Conservation (phyloP, 169 alveolate genomes). For the Eimeria sp. region DNA sequence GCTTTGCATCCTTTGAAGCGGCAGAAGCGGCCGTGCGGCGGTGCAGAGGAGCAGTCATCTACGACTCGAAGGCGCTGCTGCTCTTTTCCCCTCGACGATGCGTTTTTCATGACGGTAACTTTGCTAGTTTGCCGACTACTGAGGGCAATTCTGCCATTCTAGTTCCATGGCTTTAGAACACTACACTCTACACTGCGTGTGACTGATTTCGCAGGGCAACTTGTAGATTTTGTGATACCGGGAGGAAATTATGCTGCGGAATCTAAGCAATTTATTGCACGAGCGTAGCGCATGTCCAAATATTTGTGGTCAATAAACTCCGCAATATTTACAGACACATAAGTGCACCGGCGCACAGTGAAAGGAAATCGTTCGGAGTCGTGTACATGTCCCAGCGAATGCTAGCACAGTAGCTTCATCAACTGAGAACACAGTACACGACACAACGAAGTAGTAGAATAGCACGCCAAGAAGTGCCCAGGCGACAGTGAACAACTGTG, state of each 20-base stretch:
- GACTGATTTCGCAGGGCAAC: constrained; percentile 37
- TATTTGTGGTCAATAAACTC: neutral
- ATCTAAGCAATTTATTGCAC: neutral
- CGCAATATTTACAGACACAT: constrained; percentile 21
- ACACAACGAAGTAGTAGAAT: neutral
- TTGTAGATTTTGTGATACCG: constrained; percentile 61
- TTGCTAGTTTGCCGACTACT: neutral
- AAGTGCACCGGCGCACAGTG: constrained; percentile 61
- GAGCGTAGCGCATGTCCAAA: neutral
- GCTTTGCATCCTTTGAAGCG: constrained; percentile 79
- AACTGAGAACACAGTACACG: constrained; percentile 15
- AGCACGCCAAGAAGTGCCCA: constrained; percentile 7
- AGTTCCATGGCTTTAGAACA: neutral
- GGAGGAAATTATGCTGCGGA: constrained; percentile 58
- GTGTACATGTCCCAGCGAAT: constrained; percentile 15
- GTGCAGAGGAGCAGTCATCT: constrained; percentile 75
- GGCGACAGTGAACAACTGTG: neutral
- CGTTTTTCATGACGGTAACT: constrained; percentile 72
- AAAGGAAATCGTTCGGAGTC: constrained; percentile 44
- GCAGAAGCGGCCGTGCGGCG: constrained; percentile 80
- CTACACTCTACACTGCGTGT: neutral
- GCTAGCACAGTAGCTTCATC: constrained; percentile 7
- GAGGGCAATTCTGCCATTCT: neutral
- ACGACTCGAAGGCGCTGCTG: constrained; percentile 70
- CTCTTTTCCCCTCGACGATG: constrained; percentile 81